phyloP scores from a whole-genome alignment of 192 early-diverging fungal genomes.

The Coemansia sp. region DNA sequence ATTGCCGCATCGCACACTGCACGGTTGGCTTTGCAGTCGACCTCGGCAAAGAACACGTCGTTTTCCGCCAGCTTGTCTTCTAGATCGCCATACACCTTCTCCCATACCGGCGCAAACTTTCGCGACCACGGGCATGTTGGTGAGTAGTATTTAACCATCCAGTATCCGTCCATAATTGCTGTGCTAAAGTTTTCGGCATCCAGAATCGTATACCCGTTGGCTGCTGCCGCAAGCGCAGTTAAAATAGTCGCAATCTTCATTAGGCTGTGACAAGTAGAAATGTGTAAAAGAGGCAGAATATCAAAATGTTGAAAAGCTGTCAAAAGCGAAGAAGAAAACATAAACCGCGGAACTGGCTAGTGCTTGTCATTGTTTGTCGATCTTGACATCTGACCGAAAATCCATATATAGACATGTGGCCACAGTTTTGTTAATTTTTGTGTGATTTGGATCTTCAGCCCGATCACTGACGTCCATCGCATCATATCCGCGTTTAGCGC shows the following conservation, averaged over 20 bases:
- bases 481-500: conserved; percentile 4
- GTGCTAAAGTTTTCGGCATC: conserved; percentile 41
- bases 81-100: conserved; percentile 42
- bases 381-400: conserved; percentile 3
- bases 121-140: conserved; percentile 51
- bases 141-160: conserved; percentile 56
- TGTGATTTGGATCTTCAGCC: not conserved
- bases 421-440: not conserved
- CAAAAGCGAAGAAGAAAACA: conserved; percentile 3
- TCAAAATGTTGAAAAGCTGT: not conserved
- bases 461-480: not conserved
- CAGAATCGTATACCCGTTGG: conserved; percentile 44
- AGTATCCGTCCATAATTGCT: conserved; percentile 39
- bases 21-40: conserved; percentile 51
- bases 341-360: not conserved
- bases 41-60: conserved; percentile 44
- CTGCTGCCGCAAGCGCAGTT: conserved; percentile 27
- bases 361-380: not conserved
- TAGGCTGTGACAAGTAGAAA: not conserved
- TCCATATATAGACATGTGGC: not conserved
- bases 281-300: not conserved
- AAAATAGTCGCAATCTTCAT: conserved; percentile 35
- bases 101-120: conserved; percentile 54
- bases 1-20: conserved; percentile 34
- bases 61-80: conserved; percentile 27